A percentile compares a stretch with the other conserved stretches of the same genome.
These are phyloP conservation scores for Fraxinus excelsior DNA, from an alignment of 257 asterid species.

Conservation along the genomic window DNA sequence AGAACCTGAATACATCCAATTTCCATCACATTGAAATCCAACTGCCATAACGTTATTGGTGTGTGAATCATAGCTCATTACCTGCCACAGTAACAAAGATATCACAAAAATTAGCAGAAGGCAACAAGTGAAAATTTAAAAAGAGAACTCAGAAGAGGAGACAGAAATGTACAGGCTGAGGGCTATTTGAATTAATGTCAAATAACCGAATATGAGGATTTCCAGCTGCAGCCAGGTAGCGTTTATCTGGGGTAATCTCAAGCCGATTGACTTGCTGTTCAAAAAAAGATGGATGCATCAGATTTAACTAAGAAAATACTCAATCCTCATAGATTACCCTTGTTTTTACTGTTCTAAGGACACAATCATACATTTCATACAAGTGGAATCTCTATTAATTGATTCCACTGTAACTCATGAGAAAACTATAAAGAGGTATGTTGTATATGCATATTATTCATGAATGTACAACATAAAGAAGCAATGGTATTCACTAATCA, in stretches of 20 bases:
- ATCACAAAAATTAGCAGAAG: not conserved
- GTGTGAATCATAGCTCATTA: slow-evolving; percentile 95
- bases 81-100: slow-evolving; percentile 42
- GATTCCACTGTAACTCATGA: not conserved
- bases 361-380: not conserved
- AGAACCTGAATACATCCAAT: slow-evolving; percentile 99
- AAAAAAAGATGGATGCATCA: slow-evolving; percentile 28
- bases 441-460: not conserved
- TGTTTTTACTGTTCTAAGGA: not conserved
- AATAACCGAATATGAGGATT: slow-evolving; percentile 96
- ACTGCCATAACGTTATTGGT: slow-evolving; percentile 98
- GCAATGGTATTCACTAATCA: not conserved
- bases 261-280: slow-evolving; percentile 95
- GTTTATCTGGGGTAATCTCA: slow-evolving; percentile 91
- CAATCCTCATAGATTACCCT: not conserved
- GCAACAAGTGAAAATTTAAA: not conserved
- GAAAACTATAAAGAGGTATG: not conserved
- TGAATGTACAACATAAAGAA: not conserved
- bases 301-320: slow-evolving; percentile 15
- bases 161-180: slow-evolving; percentile 70
- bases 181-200: slow-evolving; percentile 80
- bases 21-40: slow-evolving; percentile 97
- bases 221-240: slow-evolving; percentile 93
- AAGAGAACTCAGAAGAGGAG: slow-evolving; percentile 12
- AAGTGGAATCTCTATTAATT: not conserved